Evolutionary conservation across 169 alveolate species (phyloP).

Genomic region (Blepharisma undulans): DNA sequence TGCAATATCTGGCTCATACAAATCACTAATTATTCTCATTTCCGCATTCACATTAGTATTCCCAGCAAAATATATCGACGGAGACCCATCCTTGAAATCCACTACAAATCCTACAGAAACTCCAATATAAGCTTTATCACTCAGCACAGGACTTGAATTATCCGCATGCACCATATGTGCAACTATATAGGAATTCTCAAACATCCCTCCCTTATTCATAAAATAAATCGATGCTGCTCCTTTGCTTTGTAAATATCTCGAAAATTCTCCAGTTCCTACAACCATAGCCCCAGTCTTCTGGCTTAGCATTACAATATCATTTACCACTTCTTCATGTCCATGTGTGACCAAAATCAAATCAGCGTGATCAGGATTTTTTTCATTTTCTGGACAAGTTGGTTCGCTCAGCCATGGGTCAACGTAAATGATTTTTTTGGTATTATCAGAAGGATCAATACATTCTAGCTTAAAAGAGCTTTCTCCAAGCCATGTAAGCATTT

Average conservation of each 20-base stretch:
- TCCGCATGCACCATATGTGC: constrained; percentile 61
- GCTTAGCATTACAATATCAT: constrained; percentile 43
- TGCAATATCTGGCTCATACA: constrained; percentile 52
- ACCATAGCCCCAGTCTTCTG: constrained; percentile 34
- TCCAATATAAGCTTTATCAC: constrained; percentile 45
- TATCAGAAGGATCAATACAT: constrained; percentile 39
- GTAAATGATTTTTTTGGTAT: constrained; percentile 14
- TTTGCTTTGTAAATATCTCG: not conserved
- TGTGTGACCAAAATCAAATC: constrained; percentile 61
- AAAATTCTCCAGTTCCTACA: constrained; percentile 34
- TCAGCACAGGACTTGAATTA: constrained; percentile 54
- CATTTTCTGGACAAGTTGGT: constrained; percentile 50
- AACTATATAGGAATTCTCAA: constrained; percentile 46
- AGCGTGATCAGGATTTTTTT: constrained; percentile 49
- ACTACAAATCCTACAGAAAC: constrained; percentile 55
- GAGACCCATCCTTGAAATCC: constrained; percentile 34
- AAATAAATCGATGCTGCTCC: constrained; percentile 32
- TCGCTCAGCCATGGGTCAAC: constrained; percentile 55
- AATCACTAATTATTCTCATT: constrained; percentile 55
- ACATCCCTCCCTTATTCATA: constrained; percentile 67
- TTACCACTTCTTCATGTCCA: constrained; percentile 57
- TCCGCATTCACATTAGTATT: constrained; percentile 60
- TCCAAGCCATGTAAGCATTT: constrained; percentile 52
- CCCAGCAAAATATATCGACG: constrained; percentile 59
- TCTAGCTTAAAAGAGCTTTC: constrained; percentile 55